These are phyloP conservation scores for Ambrosia hybrid DNA, from an alignment of 140 eudicot species.

Conservation along the genomic window DNA sequence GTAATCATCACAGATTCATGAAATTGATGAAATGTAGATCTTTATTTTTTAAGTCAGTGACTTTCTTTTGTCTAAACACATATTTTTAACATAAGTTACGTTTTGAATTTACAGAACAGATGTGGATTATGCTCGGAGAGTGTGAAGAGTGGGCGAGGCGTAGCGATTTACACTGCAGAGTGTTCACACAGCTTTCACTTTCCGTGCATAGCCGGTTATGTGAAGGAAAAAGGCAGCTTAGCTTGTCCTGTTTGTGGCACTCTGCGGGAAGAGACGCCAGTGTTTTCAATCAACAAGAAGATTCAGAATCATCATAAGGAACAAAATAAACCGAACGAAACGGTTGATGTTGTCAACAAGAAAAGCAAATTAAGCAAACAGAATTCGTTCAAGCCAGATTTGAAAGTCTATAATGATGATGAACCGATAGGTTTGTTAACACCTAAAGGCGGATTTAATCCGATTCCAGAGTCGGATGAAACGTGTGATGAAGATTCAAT, in stretches of 20 bases:
- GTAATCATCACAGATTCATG: slow-evolving; percentile 7
- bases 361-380: slow-evolving; percentile 22
- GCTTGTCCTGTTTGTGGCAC: slow-evolving; percentile 30
- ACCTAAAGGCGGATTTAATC: slow-evolving; percentile 61
- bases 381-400: slow-evolving; percentile 30
- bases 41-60: too few relatives aligned
- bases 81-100: too few relatives aligned
- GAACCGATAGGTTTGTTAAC: slow-evolving; percentile 73
- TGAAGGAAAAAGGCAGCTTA: too few relatives aligned
- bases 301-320: slow-evolving; percentile 20
- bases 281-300: slow-evolving; percentile 36
- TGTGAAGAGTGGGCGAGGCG: slow-evolving; percentile 72
- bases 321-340: neutral
- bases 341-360: slow-evolving; percentile 17
- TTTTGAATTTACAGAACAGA: slow-evolving; percentile 42
- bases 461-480: slow-evolving; percentile 85
- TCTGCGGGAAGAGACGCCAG: slow-evolving; percentile 60
- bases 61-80: too few relatives aligned
- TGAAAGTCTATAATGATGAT: slow-evolving; percentile 81
- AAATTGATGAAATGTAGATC: too few relatives aligned
- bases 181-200: too few relatives aligned
- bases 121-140: slow-evolving; percentile 77
- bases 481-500: slow-evolving; percentile 37
- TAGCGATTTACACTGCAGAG: slow-evolving; percentile 45
- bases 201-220: too few relatives aligned